These are phyloP conservation scores for Ogataea henricii DNA, from an alignment of 805 yeast genomes.

Conservation along the genomic window DNA sequence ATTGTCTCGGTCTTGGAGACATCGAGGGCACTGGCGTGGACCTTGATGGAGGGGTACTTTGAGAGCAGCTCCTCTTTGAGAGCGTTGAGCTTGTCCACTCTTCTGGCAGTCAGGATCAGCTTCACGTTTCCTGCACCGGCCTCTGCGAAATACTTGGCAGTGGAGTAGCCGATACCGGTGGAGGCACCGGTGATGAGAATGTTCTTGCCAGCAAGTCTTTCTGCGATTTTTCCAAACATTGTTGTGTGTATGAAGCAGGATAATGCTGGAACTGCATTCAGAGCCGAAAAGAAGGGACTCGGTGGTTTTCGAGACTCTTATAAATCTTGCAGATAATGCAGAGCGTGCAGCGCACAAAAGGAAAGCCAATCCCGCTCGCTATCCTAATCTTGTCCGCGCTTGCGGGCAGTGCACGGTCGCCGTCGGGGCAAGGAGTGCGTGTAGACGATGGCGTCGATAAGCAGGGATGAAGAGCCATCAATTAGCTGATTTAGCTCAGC, in stretches of 20 bases:
- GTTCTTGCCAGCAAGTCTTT: constrained; percentile 76
- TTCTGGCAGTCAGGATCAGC: constrained; percentile 54
- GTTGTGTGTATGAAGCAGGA: not conserved
- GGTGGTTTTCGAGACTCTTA: constrained; percentile 1
- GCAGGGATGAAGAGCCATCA: not conserved
- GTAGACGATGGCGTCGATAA: too few relatives aligned
- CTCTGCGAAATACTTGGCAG: constrained; percentile 82
- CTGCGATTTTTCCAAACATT: constrained; percentile 58
- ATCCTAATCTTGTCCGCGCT: not conserved
- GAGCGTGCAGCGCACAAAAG: constrained; percentile 4
- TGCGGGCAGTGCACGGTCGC: constrained; percentile 2
- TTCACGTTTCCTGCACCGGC: constrained; percentile 53
- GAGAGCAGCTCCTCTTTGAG: constrained; percentile 40
- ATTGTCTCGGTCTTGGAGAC: constrained; percentile 46
- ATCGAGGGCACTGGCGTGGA: constrained; percentile 40
- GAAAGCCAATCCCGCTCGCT: constrained; percentile 8
- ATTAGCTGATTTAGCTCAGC: constrained; percentile 29
- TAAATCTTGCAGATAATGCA: not conserved
- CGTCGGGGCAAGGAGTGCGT: not conserved
- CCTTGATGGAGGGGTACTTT: constrained; percentile 38
- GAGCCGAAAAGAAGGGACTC: not conserved
- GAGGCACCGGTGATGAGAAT: constrained; percentile 95
- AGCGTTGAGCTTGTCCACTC: constrained; percentile 46
- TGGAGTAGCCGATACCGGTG: constrained; percentile 91
- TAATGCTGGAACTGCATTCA: constrained; percentile 4